Percentiles rank a stretch among this genome's conserved stretches.
These are phyloP conservation scores for Capronia americana DNA, from an alignment of 2,329 filamentous ascomycete genomes.

Conservation along the genomic window DNA sequence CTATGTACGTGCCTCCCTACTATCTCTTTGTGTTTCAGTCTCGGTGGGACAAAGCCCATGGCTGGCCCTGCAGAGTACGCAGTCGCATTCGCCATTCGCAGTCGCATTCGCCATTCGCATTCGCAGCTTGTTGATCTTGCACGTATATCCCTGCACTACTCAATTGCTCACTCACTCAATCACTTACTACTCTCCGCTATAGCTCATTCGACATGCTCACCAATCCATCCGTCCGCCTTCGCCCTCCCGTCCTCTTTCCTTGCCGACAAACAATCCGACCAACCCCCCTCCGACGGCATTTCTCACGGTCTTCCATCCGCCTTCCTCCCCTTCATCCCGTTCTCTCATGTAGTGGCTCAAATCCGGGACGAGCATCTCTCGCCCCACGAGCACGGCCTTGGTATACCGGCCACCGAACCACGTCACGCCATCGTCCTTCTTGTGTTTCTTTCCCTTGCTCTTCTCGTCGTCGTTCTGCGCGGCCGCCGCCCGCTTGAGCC, in stretches of 20 bases:
- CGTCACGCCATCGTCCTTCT: conserved; percentile 11
- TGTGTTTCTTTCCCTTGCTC: neutral
- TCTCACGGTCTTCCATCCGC: conserved; percentile 24
- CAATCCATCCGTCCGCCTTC: neutral
- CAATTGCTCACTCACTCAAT: too few relatives aligned
- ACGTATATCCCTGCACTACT: neutral
- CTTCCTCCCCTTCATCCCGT: conserved; percentile 16
- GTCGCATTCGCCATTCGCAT: too few relatives aligned
- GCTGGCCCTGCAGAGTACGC: too few relatives aligned
- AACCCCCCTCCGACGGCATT: conserved; percentile 31
- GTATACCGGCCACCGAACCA: conserved; percentile 31
- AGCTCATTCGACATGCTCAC: neutral
- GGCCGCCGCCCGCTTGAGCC: neutral
- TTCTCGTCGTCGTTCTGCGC: neutral
- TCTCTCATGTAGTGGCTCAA: conserved; percentile 32
- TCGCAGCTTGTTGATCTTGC: neutral
- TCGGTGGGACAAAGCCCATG: neutral
- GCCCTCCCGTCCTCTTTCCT: conserved; percentile 17
- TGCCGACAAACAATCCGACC: conserved; percentile 29
- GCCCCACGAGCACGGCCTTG: conserved; percentile 11
- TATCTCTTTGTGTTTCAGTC: neutral
- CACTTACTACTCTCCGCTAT: too few relatives aligned
- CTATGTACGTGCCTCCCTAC: too few relatives aligned
- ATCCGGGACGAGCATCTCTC: conserved; percentile 29
- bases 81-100: neutral